Percentiles rank a stretch among this genome's conserved stretches.
phyloP scores from a whole-genome alignment of 352 stramenopile species.

The Globisporangium takayamanum region DNA sequence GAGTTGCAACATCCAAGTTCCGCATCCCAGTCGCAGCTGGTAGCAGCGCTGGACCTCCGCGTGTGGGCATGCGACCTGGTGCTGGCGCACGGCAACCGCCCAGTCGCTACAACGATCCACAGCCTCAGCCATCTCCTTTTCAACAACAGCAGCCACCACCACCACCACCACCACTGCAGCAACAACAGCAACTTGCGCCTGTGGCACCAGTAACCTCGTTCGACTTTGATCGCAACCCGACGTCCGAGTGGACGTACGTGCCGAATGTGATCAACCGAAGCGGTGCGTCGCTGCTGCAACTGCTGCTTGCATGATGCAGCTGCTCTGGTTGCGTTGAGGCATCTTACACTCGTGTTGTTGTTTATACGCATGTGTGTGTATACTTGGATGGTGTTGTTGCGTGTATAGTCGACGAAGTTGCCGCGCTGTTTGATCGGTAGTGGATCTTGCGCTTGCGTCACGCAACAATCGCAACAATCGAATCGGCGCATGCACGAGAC shows the following conservation, averaged over 20 bases:
- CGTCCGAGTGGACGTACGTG: slow-evolving; percentile 57
- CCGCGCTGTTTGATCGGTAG: not conserved
- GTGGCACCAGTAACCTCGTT: slow-evolving; percentile 17
- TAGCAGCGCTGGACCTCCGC: slow-evolving; percentile 8
- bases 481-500: not conserved
- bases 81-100: slow-evolving; percentile 15
- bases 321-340: no score
- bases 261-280: slow-evolving; percentile 34
- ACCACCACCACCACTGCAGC: not conserved
- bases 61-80: slow-evolving; percentile 6
- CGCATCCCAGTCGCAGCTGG: slow-evolving; percentile 14
- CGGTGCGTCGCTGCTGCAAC: slow-evolving; percentile 24
- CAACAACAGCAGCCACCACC: not conserved
- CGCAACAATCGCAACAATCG: not conserved
- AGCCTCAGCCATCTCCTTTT: not conserved
- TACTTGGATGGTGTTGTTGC: not conserved
- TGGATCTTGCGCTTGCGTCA: not conserved
- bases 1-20: slow-evolving; percentile 25
- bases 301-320: not conserved
- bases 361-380: not conserved
- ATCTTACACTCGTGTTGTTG: no score
- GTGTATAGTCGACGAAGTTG: not conserved
- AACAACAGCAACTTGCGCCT: not conserved
- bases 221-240: slow-evolving; percentile 51
- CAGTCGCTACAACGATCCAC: not conserved